Base-by-base conservation (phyloP, 2,329 filamentous ascomycete species). In the Neoscytalidium dimidiatum region DNA sequence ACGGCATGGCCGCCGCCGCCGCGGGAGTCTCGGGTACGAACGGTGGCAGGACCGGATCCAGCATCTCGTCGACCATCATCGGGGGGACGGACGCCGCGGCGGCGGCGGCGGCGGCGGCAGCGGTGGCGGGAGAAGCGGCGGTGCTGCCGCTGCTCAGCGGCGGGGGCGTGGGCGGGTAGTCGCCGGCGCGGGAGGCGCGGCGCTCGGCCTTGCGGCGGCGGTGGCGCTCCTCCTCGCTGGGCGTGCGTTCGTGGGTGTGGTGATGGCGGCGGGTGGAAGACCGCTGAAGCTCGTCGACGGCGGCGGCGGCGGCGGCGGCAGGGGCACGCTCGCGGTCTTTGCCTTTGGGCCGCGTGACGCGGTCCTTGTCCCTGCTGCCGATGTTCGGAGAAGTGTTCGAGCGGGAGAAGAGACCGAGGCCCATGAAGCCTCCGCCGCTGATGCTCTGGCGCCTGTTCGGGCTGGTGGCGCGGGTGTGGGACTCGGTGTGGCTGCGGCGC, bases 191-290 rank as follows among this genome's bases (percentile, higher is more conserved):
- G 9, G 57, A 61, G 21, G 41, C 57, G 29, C 49, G 61, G 23
- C 61, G 48, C 41, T 64, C 61, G 19, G 60, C 60, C 26, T 46
- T 64, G 61, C 49, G 61, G 21, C 51, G 48, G 11, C 51, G 61
- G 21, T 56, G 61, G 6, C 38, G 38, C 33, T 53, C 48, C 21
- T 64, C 61, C 33, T 56, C 35, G 49, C 61, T 64, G 21, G 61
- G 61, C 0, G 61, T 56, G 21, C 60, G 48, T 5, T 62, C 44
- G 29, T 11, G 43, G 8, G 28, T 26, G 3, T n/a, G n/a, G n/a
- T n/a, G n/a, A n/a, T n/a, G n/a, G n/a, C n/a, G n/a, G n/a, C n/a
- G n/a, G n/a, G n/a, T n/a, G n/a, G n/a, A n/a, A n/a, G n/a, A n/a
- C n/a, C n/a, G n/a, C n/a, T n/a, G n/a, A n/a, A n/a, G n/a, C n/a